A percentile compares a stretch with the other conserved stretches of the same genome.
Conservation (phyloP, 306 rosid species). For the Glycyrrhiza uralensis region DNA sequence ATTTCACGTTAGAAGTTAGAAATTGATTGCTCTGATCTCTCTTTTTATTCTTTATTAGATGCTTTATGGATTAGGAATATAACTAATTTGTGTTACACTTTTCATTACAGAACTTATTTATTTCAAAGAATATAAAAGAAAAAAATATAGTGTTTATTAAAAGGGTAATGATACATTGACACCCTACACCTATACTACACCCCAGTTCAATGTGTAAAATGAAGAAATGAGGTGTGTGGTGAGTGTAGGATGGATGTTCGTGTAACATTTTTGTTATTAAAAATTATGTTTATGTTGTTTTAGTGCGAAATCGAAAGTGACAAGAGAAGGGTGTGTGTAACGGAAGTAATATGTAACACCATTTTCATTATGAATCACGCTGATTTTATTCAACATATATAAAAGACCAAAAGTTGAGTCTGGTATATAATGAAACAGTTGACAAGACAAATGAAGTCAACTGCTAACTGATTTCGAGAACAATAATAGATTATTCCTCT, state of each 20-base stretch:
- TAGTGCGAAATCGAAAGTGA: neutral
- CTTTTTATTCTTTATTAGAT: slow-evolving; percentile 6
- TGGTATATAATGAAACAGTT: neutral
- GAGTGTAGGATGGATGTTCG: too few relatives aligned
- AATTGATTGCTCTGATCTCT: neutral
- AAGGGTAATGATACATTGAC: too few relatives aligned
- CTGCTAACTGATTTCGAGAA: neutral
- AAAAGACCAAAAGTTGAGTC: neutral
- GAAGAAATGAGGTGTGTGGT: too few relatives aligned
- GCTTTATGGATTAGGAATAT: neutral
- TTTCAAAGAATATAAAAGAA: too few relatives aligned
- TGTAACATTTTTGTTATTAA: too few relatives aligned
- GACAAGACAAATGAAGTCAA: slow-evolving; percentile 3
- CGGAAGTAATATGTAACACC: neutral
- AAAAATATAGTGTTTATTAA: neutral
- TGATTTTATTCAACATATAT: neutral
- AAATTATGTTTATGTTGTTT: too few relatives aligned
- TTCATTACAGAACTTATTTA: neutral
- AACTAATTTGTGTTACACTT: neutral
- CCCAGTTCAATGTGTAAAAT: too few relatives aligned
- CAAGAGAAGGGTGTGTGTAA: neutral
- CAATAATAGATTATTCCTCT: too few relatives aligned
- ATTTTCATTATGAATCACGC: neutral
- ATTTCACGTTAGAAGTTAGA: neutral
- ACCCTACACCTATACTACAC: too few relatives aligned